Base-by-base conservation (phyloP, 169 alveolate species). In the Plasmodium yoelii region DNA sequence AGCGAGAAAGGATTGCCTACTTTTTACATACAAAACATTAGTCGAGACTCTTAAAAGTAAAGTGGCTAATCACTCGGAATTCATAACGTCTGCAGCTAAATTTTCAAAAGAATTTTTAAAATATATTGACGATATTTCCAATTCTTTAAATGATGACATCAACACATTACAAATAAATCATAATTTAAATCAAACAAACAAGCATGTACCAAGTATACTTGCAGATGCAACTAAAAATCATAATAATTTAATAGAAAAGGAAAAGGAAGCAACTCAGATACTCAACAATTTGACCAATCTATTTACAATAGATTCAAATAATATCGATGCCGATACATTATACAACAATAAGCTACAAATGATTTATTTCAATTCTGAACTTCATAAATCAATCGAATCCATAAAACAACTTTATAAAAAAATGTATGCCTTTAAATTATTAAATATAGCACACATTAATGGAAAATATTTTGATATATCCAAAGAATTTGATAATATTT, bases 111-210 rank as follows among this genome's bases (percentile, higher is more conserved):
- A 51, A 51, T 47, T 12, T 53, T 47, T 71, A 42, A 5, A 42
- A 9, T 71, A 13, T 24, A 18, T 71, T n/a, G 1, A 71, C 22
- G 1, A 22, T 53, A 71, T n/a, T 51, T 19, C 18, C 5, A 6
- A 15, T 2, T 15, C 68, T 18, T 49, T 42, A 24, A 5, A 49
- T 24, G 3, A 47, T 6, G 65, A 71, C 15, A 28, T 71, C 13
- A 22, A 13, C 13, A 22, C 84, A 71, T 71, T 71, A 8, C 26
- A 71, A 42, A 18, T n/a, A 10, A 5, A 68, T 7, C n/a, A 42
- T 47, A 24, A 13, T 6, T 1, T 2, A 0, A 68, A 68, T 15
- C 0, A 6, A 13, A 28, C 47, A 46, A 18, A 22, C 19, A 15
- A 68, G 6, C 18, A 68, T 15, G 19, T 0, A 2, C 2, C 26